Evolutionary conservation across 176 grass and related monocot genomes (phyloP), one percentile per base, ranked within the genome.

Genomic region (Pharus latifolius): DNA sequence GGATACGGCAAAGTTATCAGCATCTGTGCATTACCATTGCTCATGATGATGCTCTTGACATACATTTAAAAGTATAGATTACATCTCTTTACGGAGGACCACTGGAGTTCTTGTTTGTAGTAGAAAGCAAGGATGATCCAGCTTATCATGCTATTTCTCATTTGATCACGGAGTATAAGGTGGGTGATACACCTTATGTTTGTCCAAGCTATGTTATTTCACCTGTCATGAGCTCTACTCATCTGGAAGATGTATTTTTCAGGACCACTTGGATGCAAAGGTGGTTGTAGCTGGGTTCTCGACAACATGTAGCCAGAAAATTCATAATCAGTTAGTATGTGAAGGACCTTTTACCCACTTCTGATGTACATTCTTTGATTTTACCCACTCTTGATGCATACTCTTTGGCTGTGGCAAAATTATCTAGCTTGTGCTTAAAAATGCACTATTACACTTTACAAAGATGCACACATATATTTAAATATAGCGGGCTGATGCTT

Each of bases 71-170:
- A 84, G 6, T 53, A 67, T 90, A 99, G 95, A 94, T 99, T 67
- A 99, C 95, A 69, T 99, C 95, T 80, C 95, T 99, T 72, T 99
- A 99, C 79, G 95, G 95, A 27, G 95, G 95, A 2, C 76, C 95
- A 43, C 33, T 99, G 58, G 95, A 99, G 58, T 99, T 99, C 78
- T 61, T 99, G 25, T 99, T 99, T 67, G 31, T 99, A 56, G 72
- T 94, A 50, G 95, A 99, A 64, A 94, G 87, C 79, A 84, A 78
- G 73, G 81, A 86, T 4, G 95, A 99, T 86, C 95, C 82, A 31
- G 87, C 95, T 76, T 99, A 91, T 82, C 81, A 78, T 78, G 87
- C 90, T 11, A 73, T 91, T 60, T 86, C 87, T 33, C 49, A 47
- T 52, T 76, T 99, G 35, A 94, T 99, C 28, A 41, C 69, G 58